Base-by-base conservation (phyloP, 2,329 filamentous ascomycete species). In the Aspergillus ruber region DNA sequence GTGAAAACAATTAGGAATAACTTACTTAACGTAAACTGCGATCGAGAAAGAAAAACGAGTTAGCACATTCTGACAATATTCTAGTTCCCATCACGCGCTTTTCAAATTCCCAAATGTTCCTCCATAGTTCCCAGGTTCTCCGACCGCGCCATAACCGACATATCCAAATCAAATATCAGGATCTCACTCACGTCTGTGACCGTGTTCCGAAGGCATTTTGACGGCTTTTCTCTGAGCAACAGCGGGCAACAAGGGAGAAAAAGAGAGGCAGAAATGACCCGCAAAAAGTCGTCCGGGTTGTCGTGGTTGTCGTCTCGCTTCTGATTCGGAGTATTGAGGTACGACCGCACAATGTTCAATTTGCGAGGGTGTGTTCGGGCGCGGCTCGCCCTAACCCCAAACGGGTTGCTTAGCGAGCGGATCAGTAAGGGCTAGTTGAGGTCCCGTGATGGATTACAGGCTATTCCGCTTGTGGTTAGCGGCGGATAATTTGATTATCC, bases 1-100 rank as follows among this genome's bases (percentile, higher is more conserved):
- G 17, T 21, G n/a, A 42, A 15, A 18, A 15, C 29, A 15, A 47
- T 48, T 52, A 51, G 55, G 52, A 53, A 56, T 58, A 65, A 86
- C 86, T 88, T 78, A 90, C 86, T 90, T 90, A 74, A 90, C 87
- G 74, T 90, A 91, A 81, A 90, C 86, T 90, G 68, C 38, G 68
- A 53, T 29, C 25, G 25, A 29, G 12, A 52, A 51, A 54, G 46
- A 52, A 56, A 51, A 46, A 50, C n/a, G 52, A 45, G 60, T 69
- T 63, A 70, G 64, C 59, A 59, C 52, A 47, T 33, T 20, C 36
- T 39, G 36, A 39, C 33, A 35, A 35, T 35, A 17, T 7, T 9
- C 33, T 3, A 36, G n/a, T 18, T n/a, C 13, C 33, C n/a, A 36
- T 10, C 33, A 9, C 33, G n/a, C 33, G 33, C 33, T 36, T 18